These are phyloP conservation scores for Aspergillus ochraceus DNA, from an alignment of 2,329 filamentous ascomycete genomes.

Conservation along the genomic window DNA sequence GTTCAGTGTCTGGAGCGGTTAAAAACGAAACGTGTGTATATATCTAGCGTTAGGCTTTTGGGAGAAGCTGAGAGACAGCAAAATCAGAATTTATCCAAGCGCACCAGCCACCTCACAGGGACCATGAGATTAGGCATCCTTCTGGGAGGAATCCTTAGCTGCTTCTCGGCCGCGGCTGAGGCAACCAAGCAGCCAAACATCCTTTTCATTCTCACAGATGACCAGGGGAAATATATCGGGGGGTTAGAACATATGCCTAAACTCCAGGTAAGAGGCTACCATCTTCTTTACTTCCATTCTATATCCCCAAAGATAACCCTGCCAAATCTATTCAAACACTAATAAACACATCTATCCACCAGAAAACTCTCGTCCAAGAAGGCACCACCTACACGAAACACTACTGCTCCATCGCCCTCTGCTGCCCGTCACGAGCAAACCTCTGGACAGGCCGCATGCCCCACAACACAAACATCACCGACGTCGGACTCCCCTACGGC, in stretches of 20 bases:
- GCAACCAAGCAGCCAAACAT: slow-evolving; percentile 52
- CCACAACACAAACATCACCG: slow-evolving; percentile 69
- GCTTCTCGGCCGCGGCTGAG: slow-evolving; percentile 9
- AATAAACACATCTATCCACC: slow-evolving; percentile 22
- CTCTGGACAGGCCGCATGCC: slow-evolving; percentile 64
- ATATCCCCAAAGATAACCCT: not conserved
- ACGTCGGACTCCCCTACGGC: slow-evolving; percentile 34
- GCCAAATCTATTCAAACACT: not conserved
- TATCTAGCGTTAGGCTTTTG: not conserved
- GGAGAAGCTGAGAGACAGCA: no score
- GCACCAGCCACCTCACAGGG: no score
- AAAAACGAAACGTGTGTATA: not conserved
- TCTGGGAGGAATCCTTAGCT: not conserved
- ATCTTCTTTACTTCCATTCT: not conserved
- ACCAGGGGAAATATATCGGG: slow-evolving; percentile 55
- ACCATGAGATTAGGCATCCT: not conserved
- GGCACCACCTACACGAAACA: slow-evolving; percentile 62
- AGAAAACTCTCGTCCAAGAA: slow-evolving; percentile 55
- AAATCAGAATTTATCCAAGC: no score
- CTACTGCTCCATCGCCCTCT: slow-evolving; percentile 61
- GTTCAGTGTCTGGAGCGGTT: no score
- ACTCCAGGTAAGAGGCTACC: slow-evolving; percentile 18
- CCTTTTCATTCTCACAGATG: slow-evolving; percentile 67
- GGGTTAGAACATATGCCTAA: slow-evolving; percentile 55
- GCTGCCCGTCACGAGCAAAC: slow-evolving; percentile 65